phyloP scores from a whole-genome alignment of 495 filamentous ascomycete genomes.

The Penicillium daleae region DNA sequence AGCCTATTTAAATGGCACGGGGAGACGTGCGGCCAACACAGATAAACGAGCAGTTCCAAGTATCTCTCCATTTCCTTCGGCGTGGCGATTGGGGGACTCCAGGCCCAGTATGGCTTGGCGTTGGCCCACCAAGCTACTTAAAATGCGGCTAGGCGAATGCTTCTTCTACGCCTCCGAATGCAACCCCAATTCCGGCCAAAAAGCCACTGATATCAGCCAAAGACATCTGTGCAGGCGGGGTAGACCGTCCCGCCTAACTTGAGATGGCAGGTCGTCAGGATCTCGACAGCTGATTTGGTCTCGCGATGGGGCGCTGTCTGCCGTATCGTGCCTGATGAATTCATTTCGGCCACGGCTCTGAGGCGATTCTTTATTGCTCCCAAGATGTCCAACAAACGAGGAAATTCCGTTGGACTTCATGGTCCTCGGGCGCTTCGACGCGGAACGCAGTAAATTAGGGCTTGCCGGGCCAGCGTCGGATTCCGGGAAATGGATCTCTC shows the following conservation, averaged over 20 bases:
- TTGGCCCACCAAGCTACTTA: not conserved
- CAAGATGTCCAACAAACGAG: not conserved
- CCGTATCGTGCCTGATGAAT: not conserved
- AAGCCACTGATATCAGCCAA: conserved; percentile 21
- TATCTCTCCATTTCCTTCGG: not conserved
- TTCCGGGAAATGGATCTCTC: conserved; percentile 17
- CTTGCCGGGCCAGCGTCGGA: conserved; percentile 24
- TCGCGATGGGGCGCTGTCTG: not conserved
- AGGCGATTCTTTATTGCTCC: not conserved
- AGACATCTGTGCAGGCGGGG: conserved; percentile 17
- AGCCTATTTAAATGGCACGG: conserved; percentile 10
- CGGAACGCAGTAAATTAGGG: conserved; percentile 11
- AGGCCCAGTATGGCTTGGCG: not conserved
- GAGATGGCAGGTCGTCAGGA: conserved; percentile 11
- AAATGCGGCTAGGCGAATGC: conserved; percentile 10
- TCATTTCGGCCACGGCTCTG: not conserved
- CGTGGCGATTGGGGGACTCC: not conserved
- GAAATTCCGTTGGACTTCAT: not conserved
- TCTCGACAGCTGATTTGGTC: not conserved
- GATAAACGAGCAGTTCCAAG: not conserved
- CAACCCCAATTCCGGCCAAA: conserved; percentile 10
- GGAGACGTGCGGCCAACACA: not conserved
- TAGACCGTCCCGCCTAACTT: not conserved
- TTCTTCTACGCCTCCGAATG: conserved; percentile 19
- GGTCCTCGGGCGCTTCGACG: not conserved